A percentile compares a stretch with the other conserved stretches of the same genome.
Evolutionary conservation across 2,329 filamentous ascomycete genomes (phyloP).

Genomic region (Leptographium procerum): DNA sequence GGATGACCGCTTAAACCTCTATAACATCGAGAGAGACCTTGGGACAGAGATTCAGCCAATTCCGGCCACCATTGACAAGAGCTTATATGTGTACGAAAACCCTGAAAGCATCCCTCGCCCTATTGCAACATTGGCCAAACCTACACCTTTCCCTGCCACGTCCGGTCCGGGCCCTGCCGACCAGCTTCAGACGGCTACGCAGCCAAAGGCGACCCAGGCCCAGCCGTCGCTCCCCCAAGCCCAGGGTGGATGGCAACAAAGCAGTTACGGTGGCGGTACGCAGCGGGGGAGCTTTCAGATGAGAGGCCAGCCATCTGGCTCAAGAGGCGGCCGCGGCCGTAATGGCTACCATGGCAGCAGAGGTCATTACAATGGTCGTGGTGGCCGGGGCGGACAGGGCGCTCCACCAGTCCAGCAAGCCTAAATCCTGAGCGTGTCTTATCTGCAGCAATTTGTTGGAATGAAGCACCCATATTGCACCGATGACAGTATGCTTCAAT

Average conservation of each 20-base stretch:
- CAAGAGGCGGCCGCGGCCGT: constrained; percentile 5
- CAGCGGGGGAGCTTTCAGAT: constrained; percentile 1
- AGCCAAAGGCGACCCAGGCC: constrained; percentile 2
- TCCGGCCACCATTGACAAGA: constrained; percentile 88
- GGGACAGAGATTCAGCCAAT: constrained; percentile 98
- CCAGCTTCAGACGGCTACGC: background rate
- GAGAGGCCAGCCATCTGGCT: constrained; percentile 3
- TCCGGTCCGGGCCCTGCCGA: background rate
- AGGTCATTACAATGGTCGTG: background rate
- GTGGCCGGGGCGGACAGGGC: constrained; percentile 1
- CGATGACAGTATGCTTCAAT: background rate
- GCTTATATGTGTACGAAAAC: constrained; percentile 93
- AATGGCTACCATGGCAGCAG: constrained; percentile 4
- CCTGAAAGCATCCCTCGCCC: constrained; percentile 91
- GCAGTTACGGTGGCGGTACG: background rate
- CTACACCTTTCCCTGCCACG: background rate
- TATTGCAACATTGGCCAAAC: constrained; percentile 34
- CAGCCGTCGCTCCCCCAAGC: constrained; percentile 12
- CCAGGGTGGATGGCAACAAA: constrained; percentile 11
- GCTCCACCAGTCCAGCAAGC: constrained; percentile 1
- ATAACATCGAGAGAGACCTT: constrained; percentile 95
- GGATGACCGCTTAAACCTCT: constrained; percentile 97
- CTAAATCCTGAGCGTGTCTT: background rate
- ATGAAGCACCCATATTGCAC: background rate
- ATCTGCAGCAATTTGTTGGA: background rate